Evolutionary conservation across 768 basidiomycete genomes (phyloP), one percentile per base, ranked within the genome.

Genomic region (Boletus tomentosulus): DNA sequence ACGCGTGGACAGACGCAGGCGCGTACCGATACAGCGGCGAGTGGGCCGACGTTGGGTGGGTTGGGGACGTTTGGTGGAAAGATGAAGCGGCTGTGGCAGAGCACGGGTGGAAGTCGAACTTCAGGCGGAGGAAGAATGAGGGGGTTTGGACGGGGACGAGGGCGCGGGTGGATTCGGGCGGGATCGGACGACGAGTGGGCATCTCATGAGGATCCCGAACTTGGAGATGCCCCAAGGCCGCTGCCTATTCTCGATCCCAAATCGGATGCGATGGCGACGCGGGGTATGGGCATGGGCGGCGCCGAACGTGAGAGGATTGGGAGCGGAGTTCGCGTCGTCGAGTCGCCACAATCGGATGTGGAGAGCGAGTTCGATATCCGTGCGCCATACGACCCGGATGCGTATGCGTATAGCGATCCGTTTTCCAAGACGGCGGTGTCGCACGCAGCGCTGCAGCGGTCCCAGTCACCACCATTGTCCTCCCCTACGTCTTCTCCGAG

Each of bases 101-200:
- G 59, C 52, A 51, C 46, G 34, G 35, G 6, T 30, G 51, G 46
- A 27, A 4, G 35, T n/a, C 24, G 37, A n/a, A 50, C 13, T 16
- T 19, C 28, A 35, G 34, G 28, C 7, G 13, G 27, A 28, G 27
- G 43, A 16, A n/a, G n/a, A 6, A 24, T 1, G 22, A 24, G 24
- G 6, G 30, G 3, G 22, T 12, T 19, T 15, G 24, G 34, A 37
- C 11, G 62, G 48, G 54, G 42, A 66, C 64, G 62, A 56, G 66
- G 62, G 45, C 68, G 71, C 44, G 80, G 81, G 28, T 84, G 82
- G 82, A 69, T 81, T 24, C 74, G 74, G 56, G 75, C 81, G 38
- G 72, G 74, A 35, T 78, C 73, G 35, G 69, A 71, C 35, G 80
- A 80, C 52, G 78, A 78, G 54, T 82, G 78, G 76, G 76, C 75